Evolutionary conservation across 768 basidiomycete species (phyloP), one percentile per base, ranked within the genome.

Genomic region (Trametopsis cervina): DNA sequence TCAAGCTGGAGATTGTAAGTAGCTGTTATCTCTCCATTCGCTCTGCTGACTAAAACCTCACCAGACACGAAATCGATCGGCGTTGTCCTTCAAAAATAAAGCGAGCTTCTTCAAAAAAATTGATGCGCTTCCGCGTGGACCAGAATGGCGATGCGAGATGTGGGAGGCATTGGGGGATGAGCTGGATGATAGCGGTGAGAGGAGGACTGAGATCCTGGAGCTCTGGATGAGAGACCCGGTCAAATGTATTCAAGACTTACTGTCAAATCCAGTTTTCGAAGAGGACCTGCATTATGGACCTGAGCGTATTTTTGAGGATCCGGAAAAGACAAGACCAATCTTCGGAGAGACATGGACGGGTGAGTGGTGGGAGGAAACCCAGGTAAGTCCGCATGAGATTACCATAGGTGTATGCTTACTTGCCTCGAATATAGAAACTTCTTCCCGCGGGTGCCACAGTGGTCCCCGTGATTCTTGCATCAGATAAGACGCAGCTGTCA

Each of bases 401-500:
- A n/a, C n/a, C n/a, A n/a, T n/a, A n/a, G n/a, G n/a, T n/a, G n/a
- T n/a, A n/a, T n/a, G n/a, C n/a, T n/a, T n/a, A n/a, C n/a, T n/a
- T n/a, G n/a, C n/a, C n/a, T n/a, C n/a, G n/a, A n/a, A n/a, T n/a
- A 33, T 37, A 42, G 48, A 49, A 18, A 47, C 48, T 21, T 24
- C 54, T 51, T 37, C 64, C 64, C 11, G 18, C n/a, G 15, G 60
- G 61, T 5, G 59, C 61, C 0, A 61, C 62, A 0, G 26, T 66
- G 15, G 44, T 57, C 0, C 65, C 63, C 0, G 43, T 66, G 4
- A 63, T 68, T 23, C 44, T 66, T 6, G 40, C 62, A 4, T 55
- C 63, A 1, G 65, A 68, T 49, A 65, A 65, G 46, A 66, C 66
- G 0, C 52, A 57, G 18, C 54, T 46, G 40, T 63, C 52, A 12